phyloP scores from a whole-genome alignment of 305 asterid genomes.

The Solanum hybrid region DNA sequence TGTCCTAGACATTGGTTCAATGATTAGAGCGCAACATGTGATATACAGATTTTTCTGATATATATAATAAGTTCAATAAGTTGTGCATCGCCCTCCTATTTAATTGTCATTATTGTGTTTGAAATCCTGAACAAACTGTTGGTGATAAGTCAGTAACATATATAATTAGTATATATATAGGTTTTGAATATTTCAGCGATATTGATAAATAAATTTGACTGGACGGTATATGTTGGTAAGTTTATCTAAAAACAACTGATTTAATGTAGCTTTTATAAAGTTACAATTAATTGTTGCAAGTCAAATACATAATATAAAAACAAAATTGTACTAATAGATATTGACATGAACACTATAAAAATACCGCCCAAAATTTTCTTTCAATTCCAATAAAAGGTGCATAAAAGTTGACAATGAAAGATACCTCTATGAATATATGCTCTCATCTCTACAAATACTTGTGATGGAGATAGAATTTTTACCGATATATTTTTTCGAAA shows the following conservation, averaged over 20 bases:
- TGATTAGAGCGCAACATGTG: background rate
- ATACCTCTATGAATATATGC: background rate
- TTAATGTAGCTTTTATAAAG: background rate
- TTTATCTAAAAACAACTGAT: background rate
- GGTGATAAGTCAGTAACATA: background rate
- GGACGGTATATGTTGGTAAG: background rate
- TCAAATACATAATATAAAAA: background rate
- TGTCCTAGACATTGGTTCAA: background rate
- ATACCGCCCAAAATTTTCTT: background rate
- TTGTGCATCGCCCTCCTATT: background rate
- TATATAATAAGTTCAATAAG: background rate
- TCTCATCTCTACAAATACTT: background rate
- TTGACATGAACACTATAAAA: background rate
- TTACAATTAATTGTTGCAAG: background rate
- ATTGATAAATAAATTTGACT: background rate
- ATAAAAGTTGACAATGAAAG: background rate
- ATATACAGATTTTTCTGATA: background rate
- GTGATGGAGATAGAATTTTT: background rate
- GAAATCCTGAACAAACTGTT: background rate
- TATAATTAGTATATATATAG: background rate
- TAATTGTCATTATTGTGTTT: background rate
- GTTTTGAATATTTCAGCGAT: background rate
- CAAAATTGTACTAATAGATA: background rate
- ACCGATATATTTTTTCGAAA: accelerated
- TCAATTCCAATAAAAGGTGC: background rate